These are phyloP conservation scores for Ambispora gerdemannii DNA, from an alignment of 192 early-diverging fungal species.

Conservation along the genomic window DNA sequence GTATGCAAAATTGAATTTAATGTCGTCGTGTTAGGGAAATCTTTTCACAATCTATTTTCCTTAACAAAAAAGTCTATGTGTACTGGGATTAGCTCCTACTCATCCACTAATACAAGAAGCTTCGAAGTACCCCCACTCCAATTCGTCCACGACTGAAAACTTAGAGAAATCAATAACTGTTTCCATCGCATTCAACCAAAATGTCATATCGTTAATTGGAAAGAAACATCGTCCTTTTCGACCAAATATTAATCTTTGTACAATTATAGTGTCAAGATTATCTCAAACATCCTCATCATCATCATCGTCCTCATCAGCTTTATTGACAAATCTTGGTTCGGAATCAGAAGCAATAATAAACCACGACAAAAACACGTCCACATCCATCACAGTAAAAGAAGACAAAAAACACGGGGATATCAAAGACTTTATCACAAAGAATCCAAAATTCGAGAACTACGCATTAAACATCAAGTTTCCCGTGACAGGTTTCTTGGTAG, in stretches of 20 bases:
- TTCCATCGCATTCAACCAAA: background rate
- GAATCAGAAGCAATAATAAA: background rate
- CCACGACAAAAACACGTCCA: too few species aligned
- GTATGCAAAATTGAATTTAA: background rate
- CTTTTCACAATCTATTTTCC: background rate
- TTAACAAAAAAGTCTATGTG: slow-evolving; percentile 23
- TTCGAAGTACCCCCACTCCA: background rate
- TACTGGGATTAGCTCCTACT: slow-evolving; percentile 12
- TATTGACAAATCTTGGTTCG: background rate
- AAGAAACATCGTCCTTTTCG: background rate
- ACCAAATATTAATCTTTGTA: slow-evolving; percentile 12
- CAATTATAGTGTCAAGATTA: background rate
- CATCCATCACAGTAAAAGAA: too few species aligned
- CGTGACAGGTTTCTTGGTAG: background rate
- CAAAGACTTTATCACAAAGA: too few species aligned
- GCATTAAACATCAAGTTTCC: background rate
- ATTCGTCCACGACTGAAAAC: background rate
- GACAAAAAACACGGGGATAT: too few species aligned
- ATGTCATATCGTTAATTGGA: background rate
- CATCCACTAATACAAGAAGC: slow-evolving; percentile 9
- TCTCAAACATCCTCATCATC: background rate
- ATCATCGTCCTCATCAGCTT: background rate
- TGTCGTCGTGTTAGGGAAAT: background rate
- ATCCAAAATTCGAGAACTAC: background rate
- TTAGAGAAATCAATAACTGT: too few species aligned